Base-by-base conservation (phyloP, 306 rosid species). In the Lathyrus tuberosus region DNA sequence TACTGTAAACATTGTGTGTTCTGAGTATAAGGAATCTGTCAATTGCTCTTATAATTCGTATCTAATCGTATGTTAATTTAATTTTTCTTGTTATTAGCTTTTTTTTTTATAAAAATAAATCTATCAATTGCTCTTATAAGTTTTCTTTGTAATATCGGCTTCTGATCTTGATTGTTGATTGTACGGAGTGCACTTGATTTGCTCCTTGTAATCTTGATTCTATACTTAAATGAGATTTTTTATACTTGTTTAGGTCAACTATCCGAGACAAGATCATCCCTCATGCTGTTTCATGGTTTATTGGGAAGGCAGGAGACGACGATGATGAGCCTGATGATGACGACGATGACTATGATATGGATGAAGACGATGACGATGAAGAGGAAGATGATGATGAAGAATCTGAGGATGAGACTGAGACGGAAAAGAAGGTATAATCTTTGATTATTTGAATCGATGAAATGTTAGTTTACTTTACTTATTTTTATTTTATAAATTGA, bases 251-350 rank as follows among this genome's bases (percentile, higher is more conserved):
- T 48, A 90, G 97, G 78, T 86, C 87, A 18, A 86, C 87, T 11
- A 81, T 91, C 59, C 84, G 94, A 18, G 97, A 91, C 53, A 89
- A 89, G 75, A 84, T 89, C 52, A 84, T 91, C 35, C 97, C 96
- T 0, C 91, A 87, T 81, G 97, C 91, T 18, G 94, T 91, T 28
- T 87, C 94, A 5, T 91, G 97, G 97, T 91, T 75, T 70, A 91
- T 96, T 0, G 90, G 94, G 48, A 94, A 91, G 80, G 97, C 96
- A 7, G 90, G 74, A 16, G 93, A 85, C 88, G 91, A 49, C 1
- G 92, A 80, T 35, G 89, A 82, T 6, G 90, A 78, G 0, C 7
- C 40, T 6, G 91, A 82, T 0, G 96, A 84, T 0, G 91, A 85
- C 0, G 95, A 84, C 0, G 86, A 79, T 0, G 83, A 5, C 5